These are phyloP conservation scores for Cryomyces minteri DNA, from an alignment of 495 filamentous ascomycete species.

Conservation along the genomic window DNA sequence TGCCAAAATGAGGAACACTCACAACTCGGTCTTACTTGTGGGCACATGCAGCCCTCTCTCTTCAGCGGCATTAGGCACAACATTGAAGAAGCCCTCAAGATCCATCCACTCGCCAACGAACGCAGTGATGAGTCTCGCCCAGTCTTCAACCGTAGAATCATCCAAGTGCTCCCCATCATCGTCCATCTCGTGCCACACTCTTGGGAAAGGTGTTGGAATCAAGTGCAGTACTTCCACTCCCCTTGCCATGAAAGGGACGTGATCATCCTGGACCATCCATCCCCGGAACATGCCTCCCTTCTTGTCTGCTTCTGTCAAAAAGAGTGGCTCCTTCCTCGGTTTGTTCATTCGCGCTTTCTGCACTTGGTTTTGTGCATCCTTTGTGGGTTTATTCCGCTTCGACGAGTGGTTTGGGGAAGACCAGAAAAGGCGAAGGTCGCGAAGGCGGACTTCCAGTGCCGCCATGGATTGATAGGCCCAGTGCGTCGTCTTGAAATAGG, in stretches of 20 bases:
- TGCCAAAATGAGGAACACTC: background rate
- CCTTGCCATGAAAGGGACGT: conserved; percentile 67
- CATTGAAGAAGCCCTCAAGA: conserved; percentile 46
- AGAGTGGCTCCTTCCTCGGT: conserved; percentile 2
- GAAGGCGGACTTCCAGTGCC: conserved; percentile 47
- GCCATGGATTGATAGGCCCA: conserved; percentile 76
- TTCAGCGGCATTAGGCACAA: background rate
- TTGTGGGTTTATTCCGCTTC: background rate
- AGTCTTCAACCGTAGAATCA: conserved; percentile 67
- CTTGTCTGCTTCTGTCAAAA: conserved; percentile 27
- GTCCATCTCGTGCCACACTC: conserved; percentile 67
- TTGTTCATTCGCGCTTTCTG: background rate
- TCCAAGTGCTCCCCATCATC: conserved; percentile 85
- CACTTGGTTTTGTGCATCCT: background rate
- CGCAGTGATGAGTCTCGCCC: conserved; percentile 60
- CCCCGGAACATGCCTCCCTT: conserved; percentile 24
- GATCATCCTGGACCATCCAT: conserved; percentile 60
- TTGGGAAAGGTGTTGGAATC: conserved; percentile 67
- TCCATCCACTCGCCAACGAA: conserved; percentile 94
- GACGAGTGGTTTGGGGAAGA: conserved; percentile 23
- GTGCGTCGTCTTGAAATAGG: conserved; percentile 74
- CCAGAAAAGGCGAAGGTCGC: conserved; percentile 33
- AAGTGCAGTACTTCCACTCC: conserved; percentile 81
- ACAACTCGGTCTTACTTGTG: background rate
- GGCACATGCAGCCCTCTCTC: background rate